Percentiles rank a stretch among this genome's conserved stretches.
phyloP scores from a whole-genome alignment of 2,329 filamentous ascomycete genomes.

The Xylariaceae sp. region DNA sequence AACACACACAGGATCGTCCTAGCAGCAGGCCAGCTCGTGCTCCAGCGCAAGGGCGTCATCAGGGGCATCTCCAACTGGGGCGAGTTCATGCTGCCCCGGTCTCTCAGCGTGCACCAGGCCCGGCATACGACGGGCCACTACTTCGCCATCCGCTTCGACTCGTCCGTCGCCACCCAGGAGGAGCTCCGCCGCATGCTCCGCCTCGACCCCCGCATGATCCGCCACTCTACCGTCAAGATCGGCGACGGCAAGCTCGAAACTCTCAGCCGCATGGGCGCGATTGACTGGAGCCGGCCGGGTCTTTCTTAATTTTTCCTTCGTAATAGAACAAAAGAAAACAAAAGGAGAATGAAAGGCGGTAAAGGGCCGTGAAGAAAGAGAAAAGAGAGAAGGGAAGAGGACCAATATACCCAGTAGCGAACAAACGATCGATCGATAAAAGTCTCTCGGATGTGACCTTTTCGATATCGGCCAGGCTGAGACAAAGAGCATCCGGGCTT shows the following conservation, averaged over 20 bases:
- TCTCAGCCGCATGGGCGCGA: conserved; percentile 42
- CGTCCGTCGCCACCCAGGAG: conserved; percentile 66
- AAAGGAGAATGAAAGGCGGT: no score
- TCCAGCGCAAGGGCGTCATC: conserved; percentile 79
- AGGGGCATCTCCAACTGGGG: conserved; percentile 96
- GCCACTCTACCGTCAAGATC: conserved; percentile 80
- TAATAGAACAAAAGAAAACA: no score
- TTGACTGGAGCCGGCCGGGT: conserved; percentile 39
- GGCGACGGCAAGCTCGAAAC: conserved; percentile 57
- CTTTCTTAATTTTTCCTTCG: not conserved
- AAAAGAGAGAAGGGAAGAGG: no score
- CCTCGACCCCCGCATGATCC: conserved; percentile 85
- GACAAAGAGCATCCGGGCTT: no score
- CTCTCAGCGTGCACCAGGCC: conserved; percentile 73
- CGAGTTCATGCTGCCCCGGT: conserved; percentile 77
- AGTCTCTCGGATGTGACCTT: no score
- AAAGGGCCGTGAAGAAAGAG: no score
- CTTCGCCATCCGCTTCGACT: conserved; percentile 96
- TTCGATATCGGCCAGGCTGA: no score
- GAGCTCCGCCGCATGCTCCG: conserved; percentile 69
- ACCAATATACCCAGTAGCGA: no score
- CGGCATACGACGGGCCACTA: conserved; percentile 85
- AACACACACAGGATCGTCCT: conserved; percentile 66
- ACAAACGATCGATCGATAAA: no score
- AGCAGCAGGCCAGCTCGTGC: conserved; percentile 75